Base-by-base conservation (phyloP, 1,284 basidiomycete genomes). In the Salmacisia buchloeana region DNA sequence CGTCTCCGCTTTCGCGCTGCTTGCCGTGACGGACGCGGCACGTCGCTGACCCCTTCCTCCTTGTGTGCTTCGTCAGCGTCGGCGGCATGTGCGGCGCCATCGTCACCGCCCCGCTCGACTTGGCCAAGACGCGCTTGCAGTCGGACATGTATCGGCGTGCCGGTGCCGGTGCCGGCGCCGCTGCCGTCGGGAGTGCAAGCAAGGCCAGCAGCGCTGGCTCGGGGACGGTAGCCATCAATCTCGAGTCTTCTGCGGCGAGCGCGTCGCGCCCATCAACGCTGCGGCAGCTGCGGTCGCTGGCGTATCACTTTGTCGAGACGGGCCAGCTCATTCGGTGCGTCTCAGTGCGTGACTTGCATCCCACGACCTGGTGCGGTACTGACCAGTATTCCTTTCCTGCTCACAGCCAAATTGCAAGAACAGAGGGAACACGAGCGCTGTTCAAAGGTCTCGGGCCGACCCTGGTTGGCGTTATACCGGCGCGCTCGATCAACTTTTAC, bases 61-160 rank as follows among this genome's bases (percentile, higher is more conserved):
- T n/a, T 27, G 18, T 21, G 62, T 63, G 41, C 60, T 68, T 63
- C 39, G n/a, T 9, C 70, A 94, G 94, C 33, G 83, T 94, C 10
- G 96, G 94, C 21, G 94, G 94, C 27, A 97, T 98, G 94, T 92
- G 92, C 76, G 96, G 94, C 49, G 93, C 93, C 10, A 90, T 96
- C 69, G 89, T 97, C 9, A 99, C 94, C 0, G 92, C 92, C 38
- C 94, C 94, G 0, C 93, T 98, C 72, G 94, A 99, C 80, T 92
- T 99, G 31, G 94, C 98, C 71, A 98, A 98, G 82, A 99, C 96
- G 31, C 88, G 94, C 3, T 83, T 98, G 10, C 94, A 98, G 81
- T 96, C 92, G 0, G 89, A 89, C 81, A 82, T 97, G 41, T 97
- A 94, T 80, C 83, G 84, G 56, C 85, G 87, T 72, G 86, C 38